Conservation (phyloP, 805 yeast species). For the Schizosaccharomyces lindneri region DNA sequence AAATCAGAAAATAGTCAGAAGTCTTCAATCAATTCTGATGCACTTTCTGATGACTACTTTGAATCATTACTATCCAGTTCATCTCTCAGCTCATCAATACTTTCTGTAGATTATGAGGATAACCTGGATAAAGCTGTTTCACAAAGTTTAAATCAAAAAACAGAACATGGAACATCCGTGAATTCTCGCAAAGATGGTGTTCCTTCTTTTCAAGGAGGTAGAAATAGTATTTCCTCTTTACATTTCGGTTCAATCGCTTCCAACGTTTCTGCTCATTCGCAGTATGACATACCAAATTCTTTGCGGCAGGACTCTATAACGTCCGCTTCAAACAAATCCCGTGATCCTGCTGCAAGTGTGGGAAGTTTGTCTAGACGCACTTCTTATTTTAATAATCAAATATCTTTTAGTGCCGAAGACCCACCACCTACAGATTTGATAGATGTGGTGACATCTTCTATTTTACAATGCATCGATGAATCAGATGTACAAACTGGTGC, state of each 20-base stretch:
- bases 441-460: slow-evolving; percentile 34
- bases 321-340: not conserved
- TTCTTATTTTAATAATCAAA: slow-evolving; percentile 2
- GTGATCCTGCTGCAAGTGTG: not conserved
- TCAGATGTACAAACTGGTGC: slow-evolving; percentile 12
- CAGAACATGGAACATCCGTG: not conserved
- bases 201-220: not conserved
- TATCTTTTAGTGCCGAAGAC: slow-evolving; percentile 26
- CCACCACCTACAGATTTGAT: slow-evolving; percentile 36
- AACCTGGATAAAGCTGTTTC: not conserved
- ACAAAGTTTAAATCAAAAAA: not conserved
- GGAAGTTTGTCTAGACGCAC: not conserved
- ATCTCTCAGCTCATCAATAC: not conserved
- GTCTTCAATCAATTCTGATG: too few relatives aligned
- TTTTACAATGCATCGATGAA: slow-evolving; percentile 30
- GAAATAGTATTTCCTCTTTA: not conserved
- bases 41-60: not conserved
- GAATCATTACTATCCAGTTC: not conserved
- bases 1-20: too few relatives aligned
- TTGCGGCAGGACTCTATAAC: not conserved
- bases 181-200: not conserved
- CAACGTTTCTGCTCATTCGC: not conserved
- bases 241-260: not conserved
- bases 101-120: not conserved
- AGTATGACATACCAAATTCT: not conserved